Percentiles rank a stretch among this genome's conserved stretches.
These are phyloP conservation scores for Crucibulum laeve DNA, from an alignment of 768 basidiomycete species.

Conservation along the genomic window DNA sequence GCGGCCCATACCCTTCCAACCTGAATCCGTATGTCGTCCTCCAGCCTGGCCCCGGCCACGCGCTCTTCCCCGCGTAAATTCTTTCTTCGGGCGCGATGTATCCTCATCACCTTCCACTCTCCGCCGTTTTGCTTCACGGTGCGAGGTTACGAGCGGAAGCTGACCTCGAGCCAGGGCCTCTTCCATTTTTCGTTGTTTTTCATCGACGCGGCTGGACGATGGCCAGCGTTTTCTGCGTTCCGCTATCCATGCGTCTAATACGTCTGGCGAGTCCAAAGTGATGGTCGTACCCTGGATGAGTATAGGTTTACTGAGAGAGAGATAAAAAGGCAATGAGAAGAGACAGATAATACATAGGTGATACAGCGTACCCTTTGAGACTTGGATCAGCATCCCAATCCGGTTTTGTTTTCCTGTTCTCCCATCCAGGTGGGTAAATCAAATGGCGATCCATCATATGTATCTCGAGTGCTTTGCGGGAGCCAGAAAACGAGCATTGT, in stretches of 20 bases:
- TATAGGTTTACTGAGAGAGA: slow-evolving; percentile 53
- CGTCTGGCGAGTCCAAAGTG: slow-evolving; percentile 75
- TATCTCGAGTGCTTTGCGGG: slow-evolving; percentile 63
- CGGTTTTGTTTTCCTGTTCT: slow-evolving; percentile 42
- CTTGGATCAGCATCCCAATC: slow-evolving; percentile 85
- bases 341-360: slow-evolving; percentile 1
- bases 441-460: slow-evolving; percentile 93
- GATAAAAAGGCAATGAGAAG: slow-evolving; percentile 1
- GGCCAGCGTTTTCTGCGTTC: slow-evolving; percentile 90
- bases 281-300: slow-evolving; percentile 79
- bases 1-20: slow-evolving; percentile 1
- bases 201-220: slow-evolving; percentile 58
- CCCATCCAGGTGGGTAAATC: slow-evolving; percentile 74
- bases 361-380: slow-evolving; percentile 59
- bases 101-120: slow-evolving; percentile 21
- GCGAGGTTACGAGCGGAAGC: slow-evolving; percentile 43
- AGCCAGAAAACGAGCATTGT: slow-evolving; percentile 67
- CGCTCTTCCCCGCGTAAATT: too few relatives aligned
- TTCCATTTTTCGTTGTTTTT: slow-evolving; percentile 76
- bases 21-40: slow-evolving; percentile 12
- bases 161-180: slow-evolving; percentile 84
- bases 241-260: slow-evolving; percentile 79
- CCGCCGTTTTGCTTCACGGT: slow-evolving; percentile 38
- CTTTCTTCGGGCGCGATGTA: too few relatives aligned
- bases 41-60: slow-evolving; percentile 2